Evolutionary conservation across 306 rosid species (phyloP), one percentile per base, ranked within the genome.

Genomic region (Malus orientalis): DNA sequence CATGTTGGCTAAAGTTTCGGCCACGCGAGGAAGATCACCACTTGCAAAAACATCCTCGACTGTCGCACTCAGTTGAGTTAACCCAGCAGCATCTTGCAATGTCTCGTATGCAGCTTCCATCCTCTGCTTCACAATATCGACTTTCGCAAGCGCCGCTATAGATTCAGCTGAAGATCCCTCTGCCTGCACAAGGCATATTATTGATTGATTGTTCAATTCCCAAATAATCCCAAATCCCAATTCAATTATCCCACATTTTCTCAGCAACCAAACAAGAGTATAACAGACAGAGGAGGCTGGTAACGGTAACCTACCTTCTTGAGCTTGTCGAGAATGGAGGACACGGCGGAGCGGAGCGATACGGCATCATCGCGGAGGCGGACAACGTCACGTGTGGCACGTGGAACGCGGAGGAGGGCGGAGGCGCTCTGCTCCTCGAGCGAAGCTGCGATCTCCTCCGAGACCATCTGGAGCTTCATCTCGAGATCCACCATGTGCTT

Each of bases 161-260:
- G 98, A 96, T 83, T 96, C 99, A 57, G 99, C 93, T 4, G 99
- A 92, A 23, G 92, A 89, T 75, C 99, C 99, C 88, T 96, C 99
- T 11, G 99, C 99, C 99, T 96, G 80, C 36, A 81, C 42, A 58
- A 40, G 33, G 45, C 32, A 30, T 11, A 7, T 4, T 10, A 27
- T 30, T n/a, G 55, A 49, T 49, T 23, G 32, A 78, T 69, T 5
- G 36, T 71, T 75, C 74, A 74, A 80, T 66, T 64, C 27, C 55
- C 54, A 49, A 49, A 4, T 45, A 30, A 30, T 30, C 33, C 32
- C 32, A 30, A 1, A 29, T 13, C n/a, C 44, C 33, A 25, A 22
- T 47, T 22, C 66, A n/a, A 33, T n/a, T 61, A 30, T 71, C 25
- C 55, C 71, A 20, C 70, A 59, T 73, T 73, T 32, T 47, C 74